These are phyloP conservation scores for Fraxinus sp. DNA, from an alignment of 305 asterid species.

Conservation along the genomic window DNA sequence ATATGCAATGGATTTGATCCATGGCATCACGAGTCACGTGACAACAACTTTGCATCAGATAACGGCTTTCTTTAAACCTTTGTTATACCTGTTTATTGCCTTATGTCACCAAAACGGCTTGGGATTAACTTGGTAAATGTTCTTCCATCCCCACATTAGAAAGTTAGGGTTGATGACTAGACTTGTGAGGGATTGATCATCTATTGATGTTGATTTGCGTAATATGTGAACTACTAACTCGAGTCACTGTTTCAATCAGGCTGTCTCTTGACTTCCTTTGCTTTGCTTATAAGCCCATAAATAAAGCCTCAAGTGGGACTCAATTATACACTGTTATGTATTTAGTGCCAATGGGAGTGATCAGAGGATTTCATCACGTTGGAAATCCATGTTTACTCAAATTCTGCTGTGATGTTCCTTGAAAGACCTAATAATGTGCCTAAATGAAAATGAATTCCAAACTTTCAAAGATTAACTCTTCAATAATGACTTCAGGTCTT, in stretches of 20 bases:
- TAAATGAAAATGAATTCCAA: neutral
- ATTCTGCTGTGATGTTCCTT: neutral
- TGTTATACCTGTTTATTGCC: neutral
- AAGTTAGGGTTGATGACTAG: neutral
- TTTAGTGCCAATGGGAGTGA: neutral
- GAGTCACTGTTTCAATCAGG: neutral
- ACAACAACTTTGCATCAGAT: neutral
- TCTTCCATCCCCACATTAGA: neutral
- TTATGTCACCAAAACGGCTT: neutral
- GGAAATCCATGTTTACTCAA: neutral
- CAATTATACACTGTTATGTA: neutral
- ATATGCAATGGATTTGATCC: neutral
- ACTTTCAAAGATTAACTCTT: neutral
- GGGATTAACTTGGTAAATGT: neutral
- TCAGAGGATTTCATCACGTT: neutral
- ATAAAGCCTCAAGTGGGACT: neutral
- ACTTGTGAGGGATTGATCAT: neutral
- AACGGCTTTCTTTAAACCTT: neutral
- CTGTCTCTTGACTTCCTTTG: neutral
- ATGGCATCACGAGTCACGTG: neutral
- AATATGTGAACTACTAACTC: neutral
- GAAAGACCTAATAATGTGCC: neutral
- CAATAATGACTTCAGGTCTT: conserved; percentile 59
- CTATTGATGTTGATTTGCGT: neutral
- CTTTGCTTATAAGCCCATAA: neutral